These are phyloP conservation scores for Glycyrrhiza uralensis DNA, from an alignment of 306 rosid species.

Conservation along the genomic window DNA sequence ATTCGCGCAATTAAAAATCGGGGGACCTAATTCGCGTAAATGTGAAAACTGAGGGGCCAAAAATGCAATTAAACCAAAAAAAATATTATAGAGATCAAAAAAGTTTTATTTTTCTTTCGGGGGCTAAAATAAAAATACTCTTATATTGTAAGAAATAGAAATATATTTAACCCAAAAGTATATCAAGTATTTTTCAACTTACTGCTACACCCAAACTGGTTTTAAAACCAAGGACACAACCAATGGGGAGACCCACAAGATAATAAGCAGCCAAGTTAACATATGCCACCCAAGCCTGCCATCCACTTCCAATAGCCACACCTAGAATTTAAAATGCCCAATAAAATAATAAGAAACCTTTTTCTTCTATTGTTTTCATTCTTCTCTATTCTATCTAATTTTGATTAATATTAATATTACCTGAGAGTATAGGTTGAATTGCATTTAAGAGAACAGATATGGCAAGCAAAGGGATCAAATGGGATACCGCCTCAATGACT, in stretches of 20 bases:
- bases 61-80: too few species aligned
- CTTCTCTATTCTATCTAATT: neutral
- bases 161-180: too few species aligned
- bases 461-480: neutral
- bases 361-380: neutral
- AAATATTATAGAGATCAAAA: too few species aligned
- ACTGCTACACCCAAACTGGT: conserved; percentile 45
- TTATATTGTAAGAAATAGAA: too few species aligned
- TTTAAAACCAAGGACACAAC: conserved; percentile 55
- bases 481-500: neutral
- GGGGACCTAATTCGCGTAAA: too few species aligned
- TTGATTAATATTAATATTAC: conserved; percentile 3
- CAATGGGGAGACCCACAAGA: conserved; percentile 51
- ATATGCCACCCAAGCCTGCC: conserved; percentile 63
- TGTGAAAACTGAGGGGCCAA: too few species aligned
- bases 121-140: too few species aligned
- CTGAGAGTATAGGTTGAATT: conserved; percentile 26
- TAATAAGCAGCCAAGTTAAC: conserved; percentile 48
- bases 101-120: too few species aligned
- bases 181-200: conserved; percentile 28
- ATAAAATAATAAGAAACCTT: neutral
- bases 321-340: conserved; percentile 35
- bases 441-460: conserved; percentile 45
- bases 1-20: too few species aligned
- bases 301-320: conserved; percentile 66